Conservation (phyloP, 139 green algal genomes). For the Chara braunii region DNA sequence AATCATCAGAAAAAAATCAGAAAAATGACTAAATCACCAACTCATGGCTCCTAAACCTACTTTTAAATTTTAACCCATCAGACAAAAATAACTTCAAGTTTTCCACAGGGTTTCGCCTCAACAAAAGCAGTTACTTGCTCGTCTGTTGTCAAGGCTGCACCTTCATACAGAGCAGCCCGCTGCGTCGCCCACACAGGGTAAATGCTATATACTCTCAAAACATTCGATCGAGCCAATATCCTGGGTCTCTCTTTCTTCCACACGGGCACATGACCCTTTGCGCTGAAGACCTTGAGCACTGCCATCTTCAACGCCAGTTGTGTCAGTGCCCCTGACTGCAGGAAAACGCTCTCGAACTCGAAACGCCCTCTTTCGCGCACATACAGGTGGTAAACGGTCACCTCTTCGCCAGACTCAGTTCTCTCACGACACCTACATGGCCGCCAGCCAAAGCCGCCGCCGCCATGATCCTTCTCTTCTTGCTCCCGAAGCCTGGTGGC, state of each 20-base stretch:
- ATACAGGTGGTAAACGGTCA: constrained; percentile 22
- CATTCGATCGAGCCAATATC: background rate
- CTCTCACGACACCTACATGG: constrained; percentile 16
- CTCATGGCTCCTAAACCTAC: no score
- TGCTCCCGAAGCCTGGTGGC: constrained; percentile 10
- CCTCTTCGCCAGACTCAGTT: background rate
- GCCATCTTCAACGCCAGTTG: constrained; percentile 4
- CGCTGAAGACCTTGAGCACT: constrained; percentile 8
- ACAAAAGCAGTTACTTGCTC: constrained; percentile 21
- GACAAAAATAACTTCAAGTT: constrained; percentile 36
- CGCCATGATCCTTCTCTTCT: no score
- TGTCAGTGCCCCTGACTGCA: constrained; percentile 4
- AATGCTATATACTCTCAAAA: constrained; percentile 13
- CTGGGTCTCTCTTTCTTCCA: constrained; percentile 15
- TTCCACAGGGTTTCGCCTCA: constrained; percentile 9
- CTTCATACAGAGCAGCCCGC: constrained; percentile 22
- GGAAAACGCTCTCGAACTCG: constrained; percentile 18
- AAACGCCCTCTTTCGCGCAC: constrained; percentile 25
- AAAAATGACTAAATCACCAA: no score
- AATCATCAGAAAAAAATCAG: no score
- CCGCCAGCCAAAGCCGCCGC: no score
- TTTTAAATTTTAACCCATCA: constrained; percentile 18
- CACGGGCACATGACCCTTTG: constrained; percentile 15
- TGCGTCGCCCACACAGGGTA: constrained; percentile 24
- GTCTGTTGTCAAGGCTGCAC: constrained; percentile 19